These are phyloP conservation scores for Tolypocladium album DNA, from an alignment of 2,329 filamentous ascomycete species.

Conservation along the genomic window DNA sequence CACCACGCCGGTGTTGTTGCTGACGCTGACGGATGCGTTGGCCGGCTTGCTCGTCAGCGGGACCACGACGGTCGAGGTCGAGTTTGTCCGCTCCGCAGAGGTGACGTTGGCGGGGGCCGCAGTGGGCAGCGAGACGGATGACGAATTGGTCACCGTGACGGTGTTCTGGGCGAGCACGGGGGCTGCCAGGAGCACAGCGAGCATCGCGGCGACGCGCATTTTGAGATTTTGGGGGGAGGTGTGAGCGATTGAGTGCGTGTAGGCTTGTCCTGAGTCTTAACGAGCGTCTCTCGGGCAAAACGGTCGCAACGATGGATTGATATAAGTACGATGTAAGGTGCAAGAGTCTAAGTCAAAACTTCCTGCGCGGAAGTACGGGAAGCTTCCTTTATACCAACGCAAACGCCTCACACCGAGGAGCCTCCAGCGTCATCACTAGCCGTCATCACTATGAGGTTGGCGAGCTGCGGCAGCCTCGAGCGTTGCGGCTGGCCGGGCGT, in stretches of 20 bases:
- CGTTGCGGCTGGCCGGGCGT: background rate
- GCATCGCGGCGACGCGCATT: conserved; percentile 9
- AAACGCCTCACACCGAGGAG: background rate
- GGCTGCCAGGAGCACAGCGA: conserved; percentile 8
- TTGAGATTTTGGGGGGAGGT: background rate
- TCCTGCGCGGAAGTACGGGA: background rate
- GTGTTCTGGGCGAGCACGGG: conserved; percentile 1
- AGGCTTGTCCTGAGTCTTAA: background rate
- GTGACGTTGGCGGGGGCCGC: background rate
- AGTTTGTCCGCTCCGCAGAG: background rate
- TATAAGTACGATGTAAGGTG: background rate
- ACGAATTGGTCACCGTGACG: background rate
- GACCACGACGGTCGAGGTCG: background rate
- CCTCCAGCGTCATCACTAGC: too few relatives aligned
- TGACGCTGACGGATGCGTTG: background rate
- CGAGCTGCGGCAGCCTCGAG: background rate
- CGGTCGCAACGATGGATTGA: background rate
- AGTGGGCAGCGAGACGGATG: background rate
- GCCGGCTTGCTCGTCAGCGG: background rate
- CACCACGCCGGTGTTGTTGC: background rate
- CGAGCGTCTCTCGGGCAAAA: background rate
- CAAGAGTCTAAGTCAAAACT: background rate
- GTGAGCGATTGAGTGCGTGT: background rate
- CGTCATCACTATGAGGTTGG: background rate
- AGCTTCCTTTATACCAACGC: background rate